phyloP scores from a whole-genome alignment of 2,329 filamentous ascomycete species.

The Hypoxylon sp. region DNA sequence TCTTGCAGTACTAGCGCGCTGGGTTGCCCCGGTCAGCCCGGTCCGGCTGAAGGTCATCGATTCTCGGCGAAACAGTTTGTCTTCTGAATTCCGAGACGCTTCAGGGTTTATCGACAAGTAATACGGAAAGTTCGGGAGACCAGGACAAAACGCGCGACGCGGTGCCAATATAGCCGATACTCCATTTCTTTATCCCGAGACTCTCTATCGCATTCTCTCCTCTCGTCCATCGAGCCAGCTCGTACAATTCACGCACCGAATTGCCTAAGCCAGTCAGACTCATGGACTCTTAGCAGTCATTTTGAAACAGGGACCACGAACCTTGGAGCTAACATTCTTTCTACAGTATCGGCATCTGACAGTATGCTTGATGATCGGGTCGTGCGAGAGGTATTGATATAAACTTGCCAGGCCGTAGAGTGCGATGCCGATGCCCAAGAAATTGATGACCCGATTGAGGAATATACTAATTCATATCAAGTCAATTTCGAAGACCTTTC shows the following conservation, averaged over 20 bases:
- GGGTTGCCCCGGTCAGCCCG: background rate
- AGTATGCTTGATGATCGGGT: conserved; percentile 79
- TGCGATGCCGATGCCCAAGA: conserved; percentile 74
- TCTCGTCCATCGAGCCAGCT: conserved; percentile 71
- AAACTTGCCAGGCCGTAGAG: conserved; percentile 75
- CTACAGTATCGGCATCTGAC: conserved; percentile 78
- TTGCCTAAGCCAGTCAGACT: conserved; percentile 54
- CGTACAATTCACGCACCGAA: conserved; percentile 70
- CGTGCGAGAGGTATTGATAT: conserved; percentile 73
- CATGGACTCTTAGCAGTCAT: background rate
- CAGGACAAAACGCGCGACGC: background rate
- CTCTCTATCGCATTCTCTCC: conserved; percentile 55
- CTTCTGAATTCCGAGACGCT: background rate
- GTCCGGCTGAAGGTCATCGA: background rate
- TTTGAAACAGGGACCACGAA: conserved; percentile 31
- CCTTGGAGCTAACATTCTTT: conserved; percentile 51
- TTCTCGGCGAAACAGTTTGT: background rate
- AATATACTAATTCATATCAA: conserved; percentile 63
- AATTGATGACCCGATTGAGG: conserved; percentile 75
- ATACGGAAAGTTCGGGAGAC: background rate
- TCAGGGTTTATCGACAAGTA: background rate
- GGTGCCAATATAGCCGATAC: background rate
- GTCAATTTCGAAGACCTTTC: background rate
- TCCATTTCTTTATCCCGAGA: background rate
- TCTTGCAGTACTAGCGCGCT: background rate